Conservation (phyloP, 2,329 filamentous ascomycete genomes). For the Claviceps monticola region DNA sequence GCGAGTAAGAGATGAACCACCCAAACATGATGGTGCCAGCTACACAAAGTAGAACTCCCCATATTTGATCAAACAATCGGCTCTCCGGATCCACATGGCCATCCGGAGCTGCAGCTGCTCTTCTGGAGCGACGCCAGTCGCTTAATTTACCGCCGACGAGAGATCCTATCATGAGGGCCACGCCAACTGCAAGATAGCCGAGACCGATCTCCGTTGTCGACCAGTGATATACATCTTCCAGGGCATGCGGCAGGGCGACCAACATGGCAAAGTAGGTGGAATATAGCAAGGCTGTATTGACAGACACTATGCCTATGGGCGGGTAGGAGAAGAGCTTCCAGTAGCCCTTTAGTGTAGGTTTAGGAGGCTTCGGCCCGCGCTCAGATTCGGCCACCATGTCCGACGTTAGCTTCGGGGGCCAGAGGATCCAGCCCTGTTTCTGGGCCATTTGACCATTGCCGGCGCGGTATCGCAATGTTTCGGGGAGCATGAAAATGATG, state of each 20-base stretch:
- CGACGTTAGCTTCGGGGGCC: slow-evolving; percentile 12
- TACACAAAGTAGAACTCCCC: slow-evolving; percentile 23
- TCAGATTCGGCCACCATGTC: slow-evolving; percentile 11
- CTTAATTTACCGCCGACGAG: slow-evolving; percentile 23
- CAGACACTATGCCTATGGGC: slow-evolving; percentile 18
- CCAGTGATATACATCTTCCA: slow-evolving; percentile 20
- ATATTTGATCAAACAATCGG: slow-evolving; percentile 24
- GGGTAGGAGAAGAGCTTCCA: slow-evolving; percentile 18
- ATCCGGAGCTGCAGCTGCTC: slow-evolving; percentile 6
- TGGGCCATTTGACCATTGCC: slow-evolving; percentile 24
- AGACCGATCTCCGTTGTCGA: slow-evolving; percentile 20
- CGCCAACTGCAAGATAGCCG: slow-evolving; percentile 19
- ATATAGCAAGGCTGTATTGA: slow-evolving; percentile 21
- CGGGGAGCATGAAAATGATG: slow-evolving; percentile 25
- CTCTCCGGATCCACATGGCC: slow-evolving; percentile 20
- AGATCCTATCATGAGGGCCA: slow-evolving; percentile 18
- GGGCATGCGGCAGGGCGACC: slow-evolving; percentile 15
- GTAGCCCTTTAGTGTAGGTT: slow-evolving; percentile 15
- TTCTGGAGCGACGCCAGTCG: slow-evolving; percentile 18
- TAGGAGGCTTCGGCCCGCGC: slow-evolving; percentile 15
- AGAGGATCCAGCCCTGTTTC: slow-evolving; percentile 8
- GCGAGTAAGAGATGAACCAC: slow-evolving; percentile 20
- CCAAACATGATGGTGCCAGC: slow-evolving; percentile 26
- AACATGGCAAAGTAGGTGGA: slow-evolving; percentile 19
- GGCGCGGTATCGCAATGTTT: slow-evolving; percentile 29